Conservation (phyloP, 2,329 filamentous ascomycete genomes). For the Leptographium wingfieldii region DNA sequence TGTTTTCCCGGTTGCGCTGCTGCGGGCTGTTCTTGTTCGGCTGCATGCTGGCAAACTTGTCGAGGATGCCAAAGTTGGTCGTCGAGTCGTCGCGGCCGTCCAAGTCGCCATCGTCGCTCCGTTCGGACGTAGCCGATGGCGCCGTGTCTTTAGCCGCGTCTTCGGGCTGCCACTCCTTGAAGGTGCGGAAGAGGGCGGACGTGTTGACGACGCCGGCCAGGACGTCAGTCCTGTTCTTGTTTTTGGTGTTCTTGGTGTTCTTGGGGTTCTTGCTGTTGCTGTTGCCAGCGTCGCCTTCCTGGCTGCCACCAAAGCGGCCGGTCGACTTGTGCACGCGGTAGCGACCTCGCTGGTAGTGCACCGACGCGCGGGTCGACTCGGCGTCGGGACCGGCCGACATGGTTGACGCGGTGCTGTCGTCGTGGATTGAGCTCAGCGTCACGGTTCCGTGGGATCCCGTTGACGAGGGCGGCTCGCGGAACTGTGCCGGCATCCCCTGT, state of each 20-base stretch:
- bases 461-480: slow-evolving; percentile 14
- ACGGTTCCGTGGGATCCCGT: slow-evolving; percentile 14
- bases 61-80: slow-evolving; percentile 11
- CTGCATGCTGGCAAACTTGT: neutral
- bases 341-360: slow-evolving; percentile 8
- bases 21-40: neutral
- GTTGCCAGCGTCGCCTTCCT: neutral
- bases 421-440: slow-evolving; percentile 10
- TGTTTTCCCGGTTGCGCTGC: neutral
- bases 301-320: slow-evolving; percentile 9
- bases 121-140: neutral
- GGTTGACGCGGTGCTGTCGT: slow-evolving; percentile 4
- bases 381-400: slow-evolving; percentile 12
- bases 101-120: neutral
- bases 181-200: slow-evolving; percentile 13
- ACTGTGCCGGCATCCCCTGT: slow-evolving; percentile 9
- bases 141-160: slow-evolving; percentile 3
- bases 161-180: slow-evolving; percentile 13
- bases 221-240: slow-evolving; percentile 4
- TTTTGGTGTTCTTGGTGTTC: neutral
- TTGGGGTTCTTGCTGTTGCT: neutral
- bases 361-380: slow-evolving; percentile 12
- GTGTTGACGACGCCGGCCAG: slow-evolving; percentile 12
- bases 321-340: slow-evolving; percentile 10
- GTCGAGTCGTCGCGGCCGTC: slow-evolving; percentile 5